Evolutionary conservation across 495 filamentous ascomycete genomes (phyloP), one percentile per base, ranked within the genome.

Genomic region (Chaetomidium leptoderma): DNA sequence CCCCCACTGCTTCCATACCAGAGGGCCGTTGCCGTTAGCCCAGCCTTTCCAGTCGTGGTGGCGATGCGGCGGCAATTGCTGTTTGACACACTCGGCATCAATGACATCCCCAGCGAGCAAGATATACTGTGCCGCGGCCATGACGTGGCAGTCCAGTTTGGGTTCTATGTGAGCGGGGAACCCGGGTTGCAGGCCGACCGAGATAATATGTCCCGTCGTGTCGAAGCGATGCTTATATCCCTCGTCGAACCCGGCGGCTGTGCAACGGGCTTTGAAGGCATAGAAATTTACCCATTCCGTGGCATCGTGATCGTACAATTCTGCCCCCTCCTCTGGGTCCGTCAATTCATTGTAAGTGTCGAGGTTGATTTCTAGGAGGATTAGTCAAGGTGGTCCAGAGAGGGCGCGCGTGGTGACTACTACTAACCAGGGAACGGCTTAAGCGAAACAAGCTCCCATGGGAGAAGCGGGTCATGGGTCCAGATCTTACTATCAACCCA

Each of bases 401-500:
- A n/a, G n/a, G n/a, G n/a, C n/a, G n/a, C n/a, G n/a, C n/a, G n/a
- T n/a, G n/a, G n/a, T n/a, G n/a, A n/a, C n/a, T n/a, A n/a, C n/a
- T n/a, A n/a, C n/a, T n/a, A n/a, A n/a, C n/a, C 24, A 30, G 44
- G 44, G 24, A 43, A 8, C 6, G 40, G 17, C 1, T 37, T 21
- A 9, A 1, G 1, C 21, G 24, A 5, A 4, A 9, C 2, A 19
- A 53, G 23, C 6, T 9, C 8, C 35, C 14, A n/a, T n/a, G 35
- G 24, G 13, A 53, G 3, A 0, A 27, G 9, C 23, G 36, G 49
- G 8, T 53, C 35, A 13, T n/a, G 24, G 17, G 14, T 19, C 49
- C 49, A 53, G 14, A 53, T 30, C 7, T 53, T 19, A 19, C 21
- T 19, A 24, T 53, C 49, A 5, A 53, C 4, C 49, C 49, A 53